phyloP scores from a whole-genome alignment of 139 green algal genomes.

The Penium margaritaceum region DNA sequence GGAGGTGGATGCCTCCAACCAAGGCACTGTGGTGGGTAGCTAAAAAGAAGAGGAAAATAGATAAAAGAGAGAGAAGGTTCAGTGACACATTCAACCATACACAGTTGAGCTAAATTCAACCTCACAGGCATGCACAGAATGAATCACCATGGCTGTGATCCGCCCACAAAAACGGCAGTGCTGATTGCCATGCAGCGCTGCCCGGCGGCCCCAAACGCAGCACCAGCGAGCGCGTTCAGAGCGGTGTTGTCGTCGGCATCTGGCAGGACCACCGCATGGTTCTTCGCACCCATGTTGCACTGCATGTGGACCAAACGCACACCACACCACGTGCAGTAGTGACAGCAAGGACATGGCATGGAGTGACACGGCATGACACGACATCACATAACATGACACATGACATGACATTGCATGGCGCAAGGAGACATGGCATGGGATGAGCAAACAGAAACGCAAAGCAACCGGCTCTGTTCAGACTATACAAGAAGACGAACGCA shows the following conservation, averaged over 20 bases:
- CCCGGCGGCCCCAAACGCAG: conserved; percentile 84
- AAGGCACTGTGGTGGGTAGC: no score
- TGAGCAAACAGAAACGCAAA: no score
- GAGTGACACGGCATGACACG: not conserved
- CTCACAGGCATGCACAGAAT: no score
- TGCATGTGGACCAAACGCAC: not conserved
- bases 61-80: no score
- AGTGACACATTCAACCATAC: not conserved
- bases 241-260: conserved; percentile 76
- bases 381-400: conserved; percentile 8
- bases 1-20: no score
- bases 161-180: conserved; percentile 77
- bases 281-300: conserved; percentile 92
- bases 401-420: not conserved
- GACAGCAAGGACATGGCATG: not conserved
- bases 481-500: no score
- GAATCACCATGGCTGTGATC: conserved; percentile 30
- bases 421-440: not conserved
- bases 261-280: conserved; percentile 89
- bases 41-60: no score
- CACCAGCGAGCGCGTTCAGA: conserved; percentile 68
- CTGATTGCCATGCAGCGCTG: conserved; percentile 95
- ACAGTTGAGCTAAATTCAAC: not conserved
- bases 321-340: not conserved
- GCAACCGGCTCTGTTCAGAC: no score